Evolutionary conservation across 768 basidiomycete species (phyloP).

Genomic region (Psilocybe tampanensis): DNA sequence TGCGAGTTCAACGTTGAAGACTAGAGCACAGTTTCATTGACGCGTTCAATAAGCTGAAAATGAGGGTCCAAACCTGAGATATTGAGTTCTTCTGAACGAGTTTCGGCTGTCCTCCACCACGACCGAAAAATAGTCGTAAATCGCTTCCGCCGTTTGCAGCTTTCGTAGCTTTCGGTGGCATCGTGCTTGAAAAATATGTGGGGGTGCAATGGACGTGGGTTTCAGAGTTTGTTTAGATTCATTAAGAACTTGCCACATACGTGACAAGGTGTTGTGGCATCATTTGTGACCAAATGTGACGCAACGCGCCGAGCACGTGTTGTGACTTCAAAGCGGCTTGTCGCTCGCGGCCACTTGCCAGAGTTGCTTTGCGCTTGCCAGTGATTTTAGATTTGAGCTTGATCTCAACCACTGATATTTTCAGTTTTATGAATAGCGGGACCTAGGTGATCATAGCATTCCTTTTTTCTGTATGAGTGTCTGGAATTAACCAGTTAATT

Average conservation of each 20-base stretch:
- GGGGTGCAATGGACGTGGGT: conserved; percentile 5
- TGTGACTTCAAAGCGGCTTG: too few species aligned
- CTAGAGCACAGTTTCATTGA: conserved; percentile 1
- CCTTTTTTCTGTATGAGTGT: too few species aligned
- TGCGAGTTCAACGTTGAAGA: conserved; percentile 17
- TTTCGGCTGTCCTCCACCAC: conserved; percentile 23
- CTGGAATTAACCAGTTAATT: too few species aligned
- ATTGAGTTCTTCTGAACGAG: conserved; percentile 13
- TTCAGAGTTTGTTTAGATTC: neutral
- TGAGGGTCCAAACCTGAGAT: conserved; percentile 14
- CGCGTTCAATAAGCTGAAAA: neutral
- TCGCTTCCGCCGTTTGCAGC: conserved; percentile 14
- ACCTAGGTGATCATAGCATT: too few species aligned
- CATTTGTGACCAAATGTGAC: too few species aligned
- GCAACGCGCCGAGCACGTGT: too few species aligned
- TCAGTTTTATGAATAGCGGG: too few species aligned
- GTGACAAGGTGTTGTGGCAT: neutral
- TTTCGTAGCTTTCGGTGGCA: conserved; percentile 19
- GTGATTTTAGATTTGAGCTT: too few species aligned
- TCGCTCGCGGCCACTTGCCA: too few species aligned
- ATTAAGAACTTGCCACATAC: neutral
- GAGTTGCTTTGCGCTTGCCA: too few species aligned
- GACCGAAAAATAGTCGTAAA: conserved; percentile 28
- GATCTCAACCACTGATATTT: too few species aligned
- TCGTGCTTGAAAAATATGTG: neutral